Base-by-base conservation (phyloP, 306 rosid species). In the Acmispon strigosus region DNA sequence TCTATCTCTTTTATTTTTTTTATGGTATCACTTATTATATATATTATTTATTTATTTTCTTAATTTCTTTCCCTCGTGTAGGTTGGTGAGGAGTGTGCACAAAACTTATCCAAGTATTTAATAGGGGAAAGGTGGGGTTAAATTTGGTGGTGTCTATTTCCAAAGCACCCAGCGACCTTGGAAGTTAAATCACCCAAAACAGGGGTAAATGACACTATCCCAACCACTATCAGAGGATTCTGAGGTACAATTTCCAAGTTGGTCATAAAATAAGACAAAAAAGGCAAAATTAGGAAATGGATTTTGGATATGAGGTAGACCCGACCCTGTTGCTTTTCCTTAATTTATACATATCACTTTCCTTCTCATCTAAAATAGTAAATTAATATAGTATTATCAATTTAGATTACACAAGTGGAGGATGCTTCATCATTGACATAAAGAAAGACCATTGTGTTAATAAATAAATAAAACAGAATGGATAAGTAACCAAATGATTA, bases 181-280 rank as follows among this genome's bases (percentile, higher is more conserved):
- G 84, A 76, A 78, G 85, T 77, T 68, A 61, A 73, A 73, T 67
- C 48, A 62, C 80, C 70, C 60, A 68, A 68, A 72, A 76, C 47
- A 29, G 70, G 53, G 52, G 45, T 32, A 2, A 13, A 32, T 65
- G 22, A 34, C 51, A 45, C 14, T 43, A 62, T 42, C 34, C 50
- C 36, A 11, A 27, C 29, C 63, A 37, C 54, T 8, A 36, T 51
- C 13, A 53, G 74, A 57, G 49, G 60, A 53, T 61, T 76, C 37
- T 72, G 39, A 44, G 50, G 37, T 32, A 32, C 73, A 63, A 70
- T 34, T 62, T 55, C 47, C 81, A 53, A 41, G 13, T 63, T 76
- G 61, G 71, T 29, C 72, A 42, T 55, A 50, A 67, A 56, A 62
- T 56, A 75, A 57, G 71, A 65, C 48, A 70, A 18, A 62, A 52